phyloP scores from a whole-genome alignment of 306 rosid genomes.

The Lathyrus sativus region DNA sequence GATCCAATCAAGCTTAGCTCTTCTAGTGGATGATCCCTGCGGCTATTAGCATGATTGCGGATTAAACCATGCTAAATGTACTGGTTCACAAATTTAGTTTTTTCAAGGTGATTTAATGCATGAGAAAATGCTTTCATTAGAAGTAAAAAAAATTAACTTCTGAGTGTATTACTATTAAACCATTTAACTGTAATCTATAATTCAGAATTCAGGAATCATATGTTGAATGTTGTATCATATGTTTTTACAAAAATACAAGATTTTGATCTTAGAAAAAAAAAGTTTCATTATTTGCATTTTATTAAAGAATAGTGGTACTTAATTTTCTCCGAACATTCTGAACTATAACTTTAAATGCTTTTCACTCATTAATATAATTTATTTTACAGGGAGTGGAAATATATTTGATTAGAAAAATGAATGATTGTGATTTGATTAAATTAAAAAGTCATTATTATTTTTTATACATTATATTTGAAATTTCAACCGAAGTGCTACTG shows the following conservation, averaged over 20 bases:
- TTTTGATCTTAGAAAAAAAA: too few species aligned
- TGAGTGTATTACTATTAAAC: constrained; percentile 1
- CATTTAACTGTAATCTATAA: constrained; percentile 14
- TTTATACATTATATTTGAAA: neutral
- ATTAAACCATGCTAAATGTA: constrained; percentile 69
- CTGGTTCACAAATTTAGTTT: constrained; percentile 61
- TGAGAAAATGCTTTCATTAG: constrained; percentile 31
- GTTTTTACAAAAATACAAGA: too few species aligned
- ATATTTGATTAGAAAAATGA: neutral
- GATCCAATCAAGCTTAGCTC: too few species aligned
- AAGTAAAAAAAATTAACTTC: neutral
- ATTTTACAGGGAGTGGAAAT: neutral
- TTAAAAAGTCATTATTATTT: too few species aligned
- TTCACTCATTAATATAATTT: too few species aligned
- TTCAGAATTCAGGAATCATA: constrained; percentile 79
- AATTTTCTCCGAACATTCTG: neutral
- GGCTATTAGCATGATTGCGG: constrained; percentile 61
- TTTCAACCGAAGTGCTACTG: too few species aligned
- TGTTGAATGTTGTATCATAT: constrained; percentile 54
- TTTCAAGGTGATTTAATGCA: constrained; percentile 65
- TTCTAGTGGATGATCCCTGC: too few species aligned
- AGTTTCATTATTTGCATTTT: neutral
- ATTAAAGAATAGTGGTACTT: neutral
- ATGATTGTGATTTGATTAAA: neutral
- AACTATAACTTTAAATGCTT: too few species aligned